Evolutionary conservation across 2,329 filamentous ascomycete species (phyloP), one percentile per base, ranked within the genome.

Genomic region (Cytospora paraplurivora): DNA sequence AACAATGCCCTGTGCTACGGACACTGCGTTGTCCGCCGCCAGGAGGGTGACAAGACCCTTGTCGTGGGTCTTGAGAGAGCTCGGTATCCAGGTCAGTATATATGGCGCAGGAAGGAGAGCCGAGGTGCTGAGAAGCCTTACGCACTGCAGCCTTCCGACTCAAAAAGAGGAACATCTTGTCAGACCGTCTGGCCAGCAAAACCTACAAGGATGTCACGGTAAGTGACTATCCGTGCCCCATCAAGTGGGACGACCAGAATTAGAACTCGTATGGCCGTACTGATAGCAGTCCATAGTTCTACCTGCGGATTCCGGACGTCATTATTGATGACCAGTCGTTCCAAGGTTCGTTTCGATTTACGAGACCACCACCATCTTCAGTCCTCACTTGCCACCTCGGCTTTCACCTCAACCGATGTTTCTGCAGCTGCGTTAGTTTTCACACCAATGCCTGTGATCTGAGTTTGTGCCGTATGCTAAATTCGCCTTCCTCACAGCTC

Each of bases 351-450:
- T 50, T 6, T 50, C 47, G 13, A 50, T 21, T 6, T 50, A 50
- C 19, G 47, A 50, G 47, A 50, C 47, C n/a, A 50, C n/a, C n/a
- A 50, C n/a, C 47, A 50, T 50, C 47, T 50, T 19, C 47, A 50
- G n/a, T 50, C 47, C 17, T 21, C 47, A n/a, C 47, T 50, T 12
- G 47, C 47, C 19, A 21, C 15, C 19, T 50, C 17, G 19, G 47
- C 47, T 21, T 50, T 8, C 47, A 50, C 47, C 19, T 50, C 47
- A 8, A 50, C 47, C 7, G 47, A 50, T 50, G 47, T 50, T 21
- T 50, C 47, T 10, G 47, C 47, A 50, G 47, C 47, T 50, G 47
- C 47, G 47, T 50, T n/a, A 50, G 47, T 50, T 12, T 3, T 41
- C 5, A 6, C 17, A 41, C 2, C 11, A 41, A 41, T 41, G 11